A percentile compares a stretch with the other conserved stretches of the same genome.
Conservation (phyloP, 441 rosid genomes). For the Pelargonium cotyledonis region DNA sequence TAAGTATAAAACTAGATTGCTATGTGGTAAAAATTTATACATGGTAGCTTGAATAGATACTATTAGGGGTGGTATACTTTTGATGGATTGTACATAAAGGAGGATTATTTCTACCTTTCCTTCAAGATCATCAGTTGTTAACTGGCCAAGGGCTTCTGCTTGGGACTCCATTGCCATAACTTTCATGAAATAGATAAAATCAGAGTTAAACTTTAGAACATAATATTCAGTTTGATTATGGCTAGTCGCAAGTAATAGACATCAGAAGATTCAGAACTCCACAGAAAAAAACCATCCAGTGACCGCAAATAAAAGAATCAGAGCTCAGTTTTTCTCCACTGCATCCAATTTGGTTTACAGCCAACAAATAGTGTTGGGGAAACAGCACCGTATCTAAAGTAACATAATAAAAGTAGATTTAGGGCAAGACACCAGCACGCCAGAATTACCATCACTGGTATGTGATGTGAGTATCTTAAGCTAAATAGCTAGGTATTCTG, state of each 20-base stretch:
- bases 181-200: conserved; percentile 18
- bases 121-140: conserved; percentile 60
- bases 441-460: not conserved
- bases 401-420: not conserved
- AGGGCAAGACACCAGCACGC: not conserved
- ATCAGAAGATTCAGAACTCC: too few species aligned
- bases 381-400: not conserved
- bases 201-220: conserved; percentile 14
- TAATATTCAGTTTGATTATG: conserved; percentile 1
- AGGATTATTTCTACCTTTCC: conserved; percentile 48
- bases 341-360: not conserved
- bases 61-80: not conserved
- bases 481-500: too few species aligned
- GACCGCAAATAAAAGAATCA: not conserved
- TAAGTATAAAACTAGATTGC: not conserved
- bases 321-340: not conserved
- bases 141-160: conserved; percentile 67
- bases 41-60: not conserved
- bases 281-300: too few species aligned
- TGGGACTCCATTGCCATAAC: conserved; percentile 79
- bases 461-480: not conserved
- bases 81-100: conserved; percentile 10
- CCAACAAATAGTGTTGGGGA: not conserved
- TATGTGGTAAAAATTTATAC: not conserved
- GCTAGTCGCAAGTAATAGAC: not conserved